A percentile compares a stretch with the other conserved stretches of the same genome.
Evolutionary conservation across 179 eudicot genomes (phyloP).

Genomic region (Gypsophila paniculata): DNA sequence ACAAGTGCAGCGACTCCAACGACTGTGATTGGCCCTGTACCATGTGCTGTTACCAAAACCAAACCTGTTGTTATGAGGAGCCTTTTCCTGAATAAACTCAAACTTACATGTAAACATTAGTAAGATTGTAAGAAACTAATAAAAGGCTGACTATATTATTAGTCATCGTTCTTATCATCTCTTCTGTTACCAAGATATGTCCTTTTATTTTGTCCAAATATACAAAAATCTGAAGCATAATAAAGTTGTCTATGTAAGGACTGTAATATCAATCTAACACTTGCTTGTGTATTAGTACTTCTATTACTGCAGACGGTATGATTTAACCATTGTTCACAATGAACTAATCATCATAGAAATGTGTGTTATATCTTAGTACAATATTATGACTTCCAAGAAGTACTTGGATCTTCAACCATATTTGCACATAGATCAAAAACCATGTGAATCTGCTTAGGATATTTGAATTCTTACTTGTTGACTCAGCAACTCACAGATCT

Average conservation of each 20-base stretch:
- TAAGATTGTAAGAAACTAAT: neutral
- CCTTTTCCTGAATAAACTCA: constrained; percentile 8
- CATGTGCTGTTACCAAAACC: constrained; percentile 19
- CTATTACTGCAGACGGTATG: neutral
- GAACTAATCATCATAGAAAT: neutral
- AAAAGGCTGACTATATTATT: constrained; percentile 4
- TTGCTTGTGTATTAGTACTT: neutral
- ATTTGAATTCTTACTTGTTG: neutral
- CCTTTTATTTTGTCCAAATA: neutral
- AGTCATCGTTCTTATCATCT: neutral
- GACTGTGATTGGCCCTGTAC: constrained; percentile 33
- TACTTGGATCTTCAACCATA: constrained; percentile 14
- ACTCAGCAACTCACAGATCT: constrained; percentile 3
- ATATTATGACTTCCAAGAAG: constrained; percentile 4
- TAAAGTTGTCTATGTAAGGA: too few species aligned
- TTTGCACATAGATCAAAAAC: neutral
- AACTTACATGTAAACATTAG: constrained; percentile 1
- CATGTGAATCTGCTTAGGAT: constrained; percentile 12
- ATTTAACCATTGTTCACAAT: neutral
- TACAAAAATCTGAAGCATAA: too few species aligned
- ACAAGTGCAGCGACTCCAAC: constrained; percentile 20
- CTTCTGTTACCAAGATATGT: neutral
- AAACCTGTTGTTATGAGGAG: constrained; percentile 21
- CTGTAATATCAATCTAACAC: too few species aligned
- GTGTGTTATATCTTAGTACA: neutral